A percentile compares a stretch with the other conserved stretches of the same genome.
phyloP scores from a whole-genome alignment of 1,284 basidiomycete species.

The Marasmius oreades region DNA sequence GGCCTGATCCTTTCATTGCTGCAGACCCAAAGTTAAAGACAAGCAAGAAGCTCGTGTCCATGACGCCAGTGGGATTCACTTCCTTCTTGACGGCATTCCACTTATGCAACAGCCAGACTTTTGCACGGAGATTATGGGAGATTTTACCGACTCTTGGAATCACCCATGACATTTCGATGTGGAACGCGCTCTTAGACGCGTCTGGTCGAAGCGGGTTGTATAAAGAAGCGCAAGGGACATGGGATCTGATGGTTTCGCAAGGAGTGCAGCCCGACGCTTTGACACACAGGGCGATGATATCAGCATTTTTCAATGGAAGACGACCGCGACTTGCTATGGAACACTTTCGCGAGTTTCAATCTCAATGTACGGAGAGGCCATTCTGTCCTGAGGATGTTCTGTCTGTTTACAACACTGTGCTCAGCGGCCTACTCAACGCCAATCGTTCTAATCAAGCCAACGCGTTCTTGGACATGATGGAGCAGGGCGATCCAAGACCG shows the following conservation, averaged over 20 bases:
- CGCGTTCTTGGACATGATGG: conserved; percentile 46
- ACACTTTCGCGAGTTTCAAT: conserved; percentile 48
- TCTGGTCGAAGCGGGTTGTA: conserved; percentile 46
- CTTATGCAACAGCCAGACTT: conserved; percentile 44
- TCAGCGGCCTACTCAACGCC: conserved; percentile 55
- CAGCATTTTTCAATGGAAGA: conserved; percentile 46
- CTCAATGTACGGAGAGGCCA: not conserved
- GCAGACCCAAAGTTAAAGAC: conserved; percentile 32
- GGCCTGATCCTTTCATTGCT: conserved; percentile 43
- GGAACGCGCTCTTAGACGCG: conserved; percentile 65
- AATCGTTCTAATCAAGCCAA: conserved; percentile 41
- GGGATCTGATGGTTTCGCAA: conserved; percentile 55
- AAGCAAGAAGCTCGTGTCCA: conserved; percentile 36
- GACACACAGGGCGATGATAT: conserved; percentile 61
- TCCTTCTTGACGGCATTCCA: conserved; percentile 62
- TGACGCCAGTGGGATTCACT: conserved; percentile 57
- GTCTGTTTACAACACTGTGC: conserved; percentile 59
- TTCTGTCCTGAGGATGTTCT: conserved; percentile 18
- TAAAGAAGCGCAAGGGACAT: conserved; percentile 47
- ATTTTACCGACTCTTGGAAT: conserved; percentile 52
- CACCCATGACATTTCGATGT: conserved; percentile 46
- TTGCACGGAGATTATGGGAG: conserved; percentile 61
- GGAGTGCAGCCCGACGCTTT: conserved; percentile 50
- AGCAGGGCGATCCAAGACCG: conserved; percentile 50
- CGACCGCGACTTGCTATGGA: conserved; percentile 42